Base-by-base conservation (phyloP, 1,284 basidiomycete genomes). In the Pterula multifida region DNA sequence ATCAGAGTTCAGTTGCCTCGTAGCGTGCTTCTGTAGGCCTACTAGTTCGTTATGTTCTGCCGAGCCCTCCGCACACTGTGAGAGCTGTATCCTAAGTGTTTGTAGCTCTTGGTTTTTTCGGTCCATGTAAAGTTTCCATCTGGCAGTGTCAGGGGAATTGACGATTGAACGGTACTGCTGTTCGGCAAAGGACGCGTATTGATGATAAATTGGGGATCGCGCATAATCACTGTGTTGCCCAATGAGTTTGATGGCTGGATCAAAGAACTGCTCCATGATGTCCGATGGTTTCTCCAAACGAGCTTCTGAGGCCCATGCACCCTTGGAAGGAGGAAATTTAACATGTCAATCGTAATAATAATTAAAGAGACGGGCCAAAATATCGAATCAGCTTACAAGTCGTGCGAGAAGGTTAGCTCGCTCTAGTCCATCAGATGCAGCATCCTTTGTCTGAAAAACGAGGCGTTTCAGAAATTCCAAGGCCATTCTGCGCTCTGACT, bases 111-210 rank as follows among this genome's bases (percentile, higher is more conserved):
- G 70, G 24, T 61, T 71, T 63, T 88, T 88, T 36, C 84, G 76
- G 48, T 85, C 80, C n/a, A 79, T 72, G 57, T 90, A 90, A 0
- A 83, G 67, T 57, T 79, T 83, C 63, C 82, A 78, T 48, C 85
- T 71, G 36, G 83, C 63, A 2, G 78, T 74, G 55, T 95, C 91
- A 0, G 86, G 78, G 0, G 89, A 88, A 51, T 75, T 76, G 21
- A 73, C 63, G 36, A 87, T 73, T 1, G 77, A 68, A 52, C 83
- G 77, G 58, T 91, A 92, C 57, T 98, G 92, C 3, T 76, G 72
- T 60, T 97, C 91, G 0, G 93, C 86, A 60, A 98, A 98, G 21
- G 78, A 71, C 0, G 94, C 95, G 61, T 81, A 96, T 56, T 88
- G 78, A 57, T 87, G 82, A 58, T 78, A 90, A 25, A 98, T 73